Conservation (phyloP, 805 yeast species). For the Jamesozyma lodderae region DNA sequence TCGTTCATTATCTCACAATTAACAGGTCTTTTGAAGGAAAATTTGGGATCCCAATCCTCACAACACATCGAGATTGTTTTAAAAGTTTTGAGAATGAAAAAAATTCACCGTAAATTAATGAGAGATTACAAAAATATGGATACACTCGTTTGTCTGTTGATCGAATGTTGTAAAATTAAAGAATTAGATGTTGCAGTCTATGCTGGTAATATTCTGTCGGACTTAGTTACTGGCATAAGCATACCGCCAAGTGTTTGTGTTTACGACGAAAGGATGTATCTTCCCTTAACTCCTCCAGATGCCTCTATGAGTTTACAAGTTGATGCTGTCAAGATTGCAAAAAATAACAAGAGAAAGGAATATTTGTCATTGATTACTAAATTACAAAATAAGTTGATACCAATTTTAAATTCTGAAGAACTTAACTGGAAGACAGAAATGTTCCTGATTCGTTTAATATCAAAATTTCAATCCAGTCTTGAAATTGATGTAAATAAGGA, state of each 20-base stretch:
- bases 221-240: slow-evolving; percentile 34
- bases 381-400: slow-evolving; percentile 34
- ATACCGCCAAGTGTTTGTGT: slow-evolving; percentile 48
- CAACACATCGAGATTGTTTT: slow-evolving; percentile 59
- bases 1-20: slow-evolving; percentile 37
- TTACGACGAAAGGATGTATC: slow-evolving; percentile 35
- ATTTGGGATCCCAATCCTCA: slow-evolving; percentile 40
- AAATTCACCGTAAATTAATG: slow-evolving; percentile 48
- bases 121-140: slow-evolving; percentile 47
- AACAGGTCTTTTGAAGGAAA: slow-evolving; percentile 40
- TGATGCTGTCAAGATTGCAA: slow-evolving; percentile 51
- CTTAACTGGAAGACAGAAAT: slow-evolving; percentile 48
- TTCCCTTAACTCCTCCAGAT: slow-evolving; percentile 54
- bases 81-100: slow-evolving; percentile 45
- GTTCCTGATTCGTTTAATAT: slow-evolving; percentile 41
- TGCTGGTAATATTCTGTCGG: slow-evolving; percentile 45
- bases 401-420: slow-evolving; percentile 12
- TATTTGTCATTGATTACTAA: slow-evolving; percentile 35
- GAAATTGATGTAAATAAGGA: slow-evolving; percentile 39
- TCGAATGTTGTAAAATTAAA: slow-evolving; percentile 48
- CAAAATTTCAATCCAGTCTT: slow-evolving; percentile 43
- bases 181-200: slow-evolving; percentile 43
- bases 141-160: slow-evolving; percentile 40
- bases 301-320: slow-evolving; percentile 48
- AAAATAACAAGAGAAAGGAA: slow-evolving; percentile 43